Conservation (phyloP, 345 rosid genomes). For the Dipteronia sinensis region DNA sequence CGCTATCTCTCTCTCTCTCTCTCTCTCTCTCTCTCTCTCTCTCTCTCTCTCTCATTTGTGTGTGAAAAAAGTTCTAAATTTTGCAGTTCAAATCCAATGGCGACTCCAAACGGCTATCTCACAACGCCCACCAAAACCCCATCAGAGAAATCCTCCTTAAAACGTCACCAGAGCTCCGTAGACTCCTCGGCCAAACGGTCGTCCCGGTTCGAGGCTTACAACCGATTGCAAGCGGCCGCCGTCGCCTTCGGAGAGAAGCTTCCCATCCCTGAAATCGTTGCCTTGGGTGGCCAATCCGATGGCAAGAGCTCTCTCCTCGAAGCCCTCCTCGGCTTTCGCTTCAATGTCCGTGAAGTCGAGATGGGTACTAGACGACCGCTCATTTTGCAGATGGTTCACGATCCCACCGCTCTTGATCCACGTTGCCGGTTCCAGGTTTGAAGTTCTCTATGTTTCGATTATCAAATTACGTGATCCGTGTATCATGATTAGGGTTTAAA, state of each 20-base stretch:
- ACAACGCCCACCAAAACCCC: slow-evolving; percentile 70
- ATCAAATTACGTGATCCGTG: background rate
- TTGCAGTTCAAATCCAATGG: slow-evolving; percentile 38
- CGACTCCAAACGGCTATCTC: slow-evolving; percentile 45
- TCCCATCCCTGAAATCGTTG: slow-evolving; percentile 95
- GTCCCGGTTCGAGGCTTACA: slow-evolving; percentile 93
- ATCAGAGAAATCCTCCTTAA: slow-evolving; percentile 33
- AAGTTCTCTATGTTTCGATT: background rate
- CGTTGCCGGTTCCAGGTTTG: slow-evolving; percentile 88
- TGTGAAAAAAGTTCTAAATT: no score
- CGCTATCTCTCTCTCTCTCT: no score
- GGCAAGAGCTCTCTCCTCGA: slow-evolving; percentile 96
- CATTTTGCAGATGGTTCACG: slow-evolving; percentile 96
- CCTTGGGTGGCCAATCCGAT: slow-evolving; percentile 94
- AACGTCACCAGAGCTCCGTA: slow-evolving; percentile 32
- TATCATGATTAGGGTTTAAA: background rate
- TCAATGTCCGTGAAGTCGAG: slow-evolving; percentile 95
- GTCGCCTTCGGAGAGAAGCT: slow-evolving; percentile 98
- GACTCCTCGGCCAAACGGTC: slow-evolving; percentile 33
- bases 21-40: no score
- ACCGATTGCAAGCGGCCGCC: slow-evolving; percentile 88
- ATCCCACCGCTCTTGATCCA: slow-evolving; percentile 78
- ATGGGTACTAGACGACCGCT: slow-evolving; percentile 98
- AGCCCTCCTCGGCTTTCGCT: slow-evolving; percentile 90
- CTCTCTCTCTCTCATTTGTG: no score